A percentile compares a stretch with the other conserved stretches of the same genome.
phyloP scores from a whole-genome alignment of 163 green algal genomes.

The Trebouxiophyceae sp. region DNA sequence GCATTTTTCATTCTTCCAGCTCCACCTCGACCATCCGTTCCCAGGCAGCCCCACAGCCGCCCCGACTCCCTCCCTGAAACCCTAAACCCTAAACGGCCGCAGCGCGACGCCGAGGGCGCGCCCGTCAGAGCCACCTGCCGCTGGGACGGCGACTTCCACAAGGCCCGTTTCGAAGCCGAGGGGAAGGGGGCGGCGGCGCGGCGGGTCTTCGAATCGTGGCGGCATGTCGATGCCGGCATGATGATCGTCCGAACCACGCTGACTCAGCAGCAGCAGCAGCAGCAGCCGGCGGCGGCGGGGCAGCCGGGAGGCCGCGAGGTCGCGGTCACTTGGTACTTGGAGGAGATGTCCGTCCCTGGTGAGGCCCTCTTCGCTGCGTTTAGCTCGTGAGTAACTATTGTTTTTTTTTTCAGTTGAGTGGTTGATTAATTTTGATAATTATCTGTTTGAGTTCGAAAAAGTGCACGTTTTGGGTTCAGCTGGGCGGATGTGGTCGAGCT shows the following conservation, averaged over 20 bases:
- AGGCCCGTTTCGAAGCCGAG: constrained; percentile 11
- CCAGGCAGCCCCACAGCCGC: too few relatives aligned
- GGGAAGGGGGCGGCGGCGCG: not conserved
- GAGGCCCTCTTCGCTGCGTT: not conserved
- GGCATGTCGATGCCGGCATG: constrained; percentile 9
- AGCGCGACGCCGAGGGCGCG: constrained; percentile 5
- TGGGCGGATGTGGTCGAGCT: too few relatives aligned
- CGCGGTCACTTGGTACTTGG: constrained; percentile 11
- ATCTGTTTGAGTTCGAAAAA: not conserved
- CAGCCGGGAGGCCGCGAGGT: constrained; percentile 1
- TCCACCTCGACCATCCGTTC: too few relatives aligned
- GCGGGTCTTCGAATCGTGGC: constrained; percentile 4
- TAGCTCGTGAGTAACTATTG: too few relatives aligned
- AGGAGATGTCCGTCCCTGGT: constrained; percentile 3
- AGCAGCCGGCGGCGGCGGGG: too few relatives aligned
- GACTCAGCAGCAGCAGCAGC: too few relatives aligned
- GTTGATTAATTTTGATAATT: too few relatives aligned
- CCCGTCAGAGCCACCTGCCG: not conserved
- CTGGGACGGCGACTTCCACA: constrained; percentile 13
- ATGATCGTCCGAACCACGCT: constrained; percentile 8
- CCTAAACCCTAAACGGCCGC: not conserved
- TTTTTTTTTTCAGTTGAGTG: too few relatives aligned
- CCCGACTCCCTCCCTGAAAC: not conserved
- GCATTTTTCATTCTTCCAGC: too few relatives aligned
- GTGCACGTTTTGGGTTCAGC: not conserved